Evolutionary conservation across 148 eudicot species (phyloP).

Genomic region (Nepenthes mirabilis): DNA sequence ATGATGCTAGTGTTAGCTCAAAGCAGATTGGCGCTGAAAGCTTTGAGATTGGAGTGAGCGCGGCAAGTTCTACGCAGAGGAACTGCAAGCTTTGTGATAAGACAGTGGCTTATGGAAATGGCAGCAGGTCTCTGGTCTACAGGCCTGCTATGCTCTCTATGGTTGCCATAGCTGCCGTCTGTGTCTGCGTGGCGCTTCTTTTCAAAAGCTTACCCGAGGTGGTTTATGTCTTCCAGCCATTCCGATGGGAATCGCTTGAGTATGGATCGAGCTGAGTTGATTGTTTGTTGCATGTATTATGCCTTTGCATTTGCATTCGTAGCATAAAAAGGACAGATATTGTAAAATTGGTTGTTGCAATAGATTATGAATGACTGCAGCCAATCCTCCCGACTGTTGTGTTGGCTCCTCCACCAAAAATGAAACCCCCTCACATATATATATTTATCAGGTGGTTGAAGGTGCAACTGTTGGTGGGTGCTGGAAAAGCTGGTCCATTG

Average conservation of each 20-base stretch:
- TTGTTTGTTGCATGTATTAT: too few relatives aligned
- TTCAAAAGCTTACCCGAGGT: conserved; percentile 78
- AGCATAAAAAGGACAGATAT: too few relatives aligned
- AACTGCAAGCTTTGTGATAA: conserved; percentile 40
- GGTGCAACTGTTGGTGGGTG: too few relatives aligned
- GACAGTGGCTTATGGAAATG: conserved; percentile 25
- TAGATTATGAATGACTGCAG: too few relatives aligned
- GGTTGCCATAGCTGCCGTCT: conserved; percentile 81
- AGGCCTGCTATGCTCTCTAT: conserved; percentile 75
- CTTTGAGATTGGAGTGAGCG: conserved; percentile 29
- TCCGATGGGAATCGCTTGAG: conserved; percentile 62
- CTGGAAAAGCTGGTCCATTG: too few relatives aligned
- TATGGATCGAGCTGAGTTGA: conserved; percentile 29
- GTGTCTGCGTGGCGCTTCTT: conserved; percentile 75
- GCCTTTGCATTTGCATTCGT: too few relatives aligned
- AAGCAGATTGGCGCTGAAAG: conserved; percentile 20
- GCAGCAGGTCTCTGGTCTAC: conserved; percentile 33
- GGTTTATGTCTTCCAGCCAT: conserved; percentile 42
- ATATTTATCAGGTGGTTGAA: too few relatives aligned
- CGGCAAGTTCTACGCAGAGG: conserved; percentile 4
- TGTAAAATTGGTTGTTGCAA: too few relatives aligned
- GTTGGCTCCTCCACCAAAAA: too few relatives aligned
- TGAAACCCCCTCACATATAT: too few relatives aligned
- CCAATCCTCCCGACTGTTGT: too few relatives aligned
- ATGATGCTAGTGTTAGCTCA: conserved; percentile 13